These are phyloP conservation scores for Cynanchum wilfordii DNA, from an alignment of 257 asterid species.

Conservation along the genomic window DNA sequence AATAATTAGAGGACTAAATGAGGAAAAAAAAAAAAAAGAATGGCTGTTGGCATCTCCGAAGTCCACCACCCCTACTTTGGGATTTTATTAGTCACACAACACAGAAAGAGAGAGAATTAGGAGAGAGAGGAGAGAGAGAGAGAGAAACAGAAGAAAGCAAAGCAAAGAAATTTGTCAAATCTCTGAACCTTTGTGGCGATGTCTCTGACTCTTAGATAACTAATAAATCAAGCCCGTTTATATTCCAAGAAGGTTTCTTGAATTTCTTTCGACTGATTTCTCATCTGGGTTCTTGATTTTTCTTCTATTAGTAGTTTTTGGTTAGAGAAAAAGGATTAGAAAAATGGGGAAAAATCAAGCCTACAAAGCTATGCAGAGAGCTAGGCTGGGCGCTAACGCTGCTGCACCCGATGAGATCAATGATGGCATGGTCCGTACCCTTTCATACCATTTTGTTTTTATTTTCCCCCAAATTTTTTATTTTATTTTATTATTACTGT, in stretches of 20 bases:
- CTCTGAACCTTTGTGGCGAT: background rate
- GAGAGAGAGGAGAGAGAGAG: background rate
- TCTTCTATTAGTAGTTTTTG: too few relatives aligned
- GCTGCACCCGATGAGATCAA: constrained; percentile 74
- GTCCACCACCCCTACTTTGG: background rate
- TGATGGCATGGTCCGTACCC: constrained; percentile 91
- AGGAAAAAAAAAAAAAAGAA: too few relatives aligned
- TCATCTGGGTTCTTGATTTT: background rate
- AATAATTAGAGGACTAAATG: too few relatives aligned
- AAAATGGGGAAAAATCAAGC: constrained; percentile 87
- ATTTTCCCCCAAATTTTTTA: background rate
- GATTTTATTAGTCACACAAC: background rate
- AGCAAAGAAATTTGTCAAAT: background rate
- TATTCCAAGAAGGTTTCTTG: background rate
- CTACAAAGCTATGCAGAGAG: constrained; percentile 89
- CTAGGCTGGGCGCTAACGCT: constrained; percentile 67
- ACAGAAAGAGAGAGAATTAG: background rate
- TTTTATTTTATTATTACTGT: too few relatives aligned
- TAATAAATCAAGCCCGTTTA: background rate
- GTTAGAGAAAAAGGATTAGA: background rate
- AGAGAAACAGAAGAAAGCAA: background rate
- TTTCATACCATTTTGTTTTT: constrained; percentile 35
- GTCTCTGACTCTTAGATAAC: background rate
- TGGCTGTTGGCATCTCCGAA: background rate
- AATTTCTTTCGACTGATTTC: background rate